Conservation (phyloP, 2,329 filamentous ascomycete genomes). For the Nigrospora sphaerica region DNA sequence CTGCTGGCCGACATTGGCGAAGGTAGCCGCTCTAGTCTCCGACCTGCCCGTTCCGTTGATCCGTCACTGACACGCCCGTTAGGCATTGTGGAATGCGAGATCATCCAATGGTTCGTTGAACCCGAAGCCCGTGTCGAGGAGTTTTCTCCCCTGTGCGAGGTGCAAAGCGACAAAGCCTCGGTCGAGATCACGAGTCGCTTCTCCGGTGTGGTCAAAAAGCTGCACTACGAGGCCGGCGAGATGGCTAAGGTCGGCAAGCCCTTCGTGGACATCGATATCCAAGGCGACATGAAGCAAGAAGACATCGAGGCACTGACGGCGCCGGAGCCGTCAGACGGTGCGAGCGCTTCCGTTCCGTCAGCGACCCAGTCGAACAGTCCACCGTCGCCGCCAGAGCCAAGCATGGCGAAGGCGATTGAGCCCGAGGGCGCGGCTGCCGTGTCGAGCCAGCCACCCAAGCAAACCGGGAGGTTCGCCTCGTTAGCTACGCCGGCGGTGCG, state of each 20-base stretch:
- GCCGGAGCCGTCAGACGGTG: slow-evolving; percentile 21
- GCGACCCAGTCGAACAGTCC: slow-evolving; percentile 15
- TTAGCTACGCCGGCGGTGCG: slow-evolving; percentile 90
- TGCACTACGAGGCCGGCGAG: slow-evolving; percentile 92
- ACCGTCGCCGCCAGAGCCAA: slow-evolving; percentile 5
- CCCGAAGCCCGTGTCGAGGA: slow-evolving; percentile 93
- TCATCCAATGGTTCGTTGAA: slow-evolving; percentile 99
- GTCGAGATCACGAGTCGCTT: slow-evolving; percentile 93
- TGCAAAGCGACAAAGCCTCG: slow-evolving; percentile 93
- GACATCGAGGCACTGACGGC: slow-evolving; percentile 38
- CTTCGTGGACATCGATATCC: slow-evolving; percentile 90
- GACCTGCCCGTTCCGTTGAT: slow-evolving; percentile 7
- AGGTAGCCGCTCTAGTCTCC: slow-evolving; percentile 40
- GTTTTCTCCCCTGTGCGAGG: slow-evolving; percentile 95
- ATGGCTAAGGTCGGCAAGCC: slow-evolving; percentile 95
- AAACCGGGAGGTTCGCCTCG: slow-evolving; percentile 58
- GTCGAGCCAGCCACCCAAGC: slow-evolving; percentile 15
- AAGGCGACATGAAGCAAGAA: slow-evolving; percentile 63
- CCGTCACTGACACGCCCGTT: slow-evolving; percentile 1
- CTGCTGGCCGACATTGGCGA: slow-evolving; percentile 81
- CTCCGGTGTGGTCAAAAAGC: slow-evolving; percentile 89
- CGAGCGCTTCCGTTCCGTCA: slow-evolving; percentile 15
- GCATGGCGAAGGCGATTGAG: slow-evolving; percentile 2
- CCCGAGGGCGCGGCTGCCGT: slow-evolving; percentile 6
- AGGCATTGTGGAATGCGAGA: slow-evolving; percentile 97